Evolutionary conservation across 768 basidiomycete species (phyloP), one percentile per base, ranked within the genome.

Genomic region (Rubroboletus pulcherrimus): DNA sequence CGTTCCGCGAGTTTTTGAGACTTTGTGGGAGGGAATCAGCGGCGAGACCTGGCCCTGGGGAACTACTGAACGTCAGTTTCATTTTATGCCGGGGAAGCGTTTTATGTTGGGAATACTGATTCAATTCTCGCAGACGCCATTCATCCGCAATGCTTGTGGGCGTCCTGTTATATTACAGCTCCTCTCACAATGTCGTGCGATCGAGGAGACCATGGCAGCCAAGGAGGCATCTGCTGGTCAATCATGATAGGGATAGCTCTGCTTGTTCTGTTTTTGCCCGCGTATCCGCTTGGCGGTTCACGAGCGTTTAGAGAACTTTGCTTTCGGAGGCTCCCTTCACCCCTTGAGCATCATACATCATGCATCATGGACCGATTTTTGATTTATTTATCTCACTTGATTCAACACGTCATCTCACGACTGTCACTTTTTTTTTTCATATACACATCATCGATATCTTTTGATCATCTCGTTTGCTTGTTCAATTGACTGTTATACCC

Each of bases 1-100:
- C 79, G 35, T 87, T 91, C 66, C 87, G 87, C 63, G 85, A 89
- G 24, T 91, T 92, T 70, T 70, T 92, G 61, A 75, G 73, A 38
- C 66, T 80, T 49, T 91, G 88, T 64, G 87, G 86, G 9, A 77
- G 85, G 44, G 83, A 85, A 15, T 77, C 80, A 33, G 68, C 71
- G 4, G 71, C 71, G 37, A 75, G 89, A 51, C 85, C 86, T n/a
- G 68, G 71, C 55, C 78, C 88, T 12, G 73, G 64, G 26, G 83
- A 83, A 33, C 66, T 91, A 43, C 66, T 81, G 14, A 81, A 83
- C 70, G 89, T 89, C 51, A 15, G 82, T 68, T 0, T 44, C 51
- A 5, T 40, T 37, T 12, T 30, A 31, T 8, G 24, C 26, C 7
- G 21, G 17, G 11, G 30, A 14, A 21, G 14, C 1, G 8, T 12